These are phyloP conservation scores for Megacollybia marginata DNA, from an alignment of 768 basidiomycete species.

Conservation along the genomic window DNA sequence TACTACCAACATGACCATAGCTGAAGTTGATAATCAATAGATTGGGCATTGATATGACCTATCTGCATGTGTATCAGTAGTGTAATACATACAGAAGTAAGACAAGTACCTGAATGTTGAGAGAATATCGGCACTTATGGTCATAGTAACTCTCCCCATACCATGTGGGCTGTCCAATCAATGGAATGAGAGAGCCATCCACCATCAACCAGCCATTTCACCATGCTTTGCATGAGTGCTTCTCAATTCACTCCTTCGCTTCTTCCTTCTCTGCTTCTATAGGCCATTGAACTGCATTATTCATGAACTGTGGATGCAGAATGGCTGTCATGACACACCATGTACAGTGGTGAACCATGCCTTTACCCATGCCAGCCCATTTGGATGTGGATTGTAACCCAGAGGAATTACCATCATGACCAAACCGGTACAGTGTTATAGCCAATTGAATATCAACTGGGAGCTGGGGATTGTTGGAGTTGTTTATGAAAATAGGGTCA, in stretches of 20 bases:
- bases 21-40: slow-evolving; percentile 13
- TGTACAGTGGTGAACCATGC: slow-evolving; percentile 20
- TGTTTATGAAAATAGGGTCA: slow-evolving; percentile 7
- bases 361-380: slow-evolving; percentile 29
- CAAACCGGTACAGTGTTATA: slow-evolving; percentile 14
- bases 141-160: too few relatives aligned
- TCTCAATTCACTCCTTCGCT: slow-evolving; percentile 30
- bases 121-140: too few relatives aligned
- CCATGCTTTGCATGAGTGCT: slow-evolving; percentile 26
- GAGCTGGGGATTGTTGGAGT: slow-evolving; percentile 18
- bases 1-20: slow-evolving; percentile 1
- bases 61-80: slow-evolving; percentile 23
- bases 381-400: slow-evolving; percentile 20
- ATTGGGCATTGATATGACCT: slow-evolving; percentile 25
- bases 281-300: slow-evolving; percentile 18
- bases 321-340: slow-evolving; percentile 24
- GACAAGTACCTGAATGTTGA: slow-evolving; percentile 13
- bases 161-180: too few relatives aligned
- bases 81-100: slow-evolving; percentile 23
- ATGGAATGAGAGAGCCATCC: slow-evolving; percentile 31
- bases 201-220: slow-evolving; percentile 26
- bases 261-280: slow-evolving; percentile 24
- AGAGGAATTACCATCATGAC: slow-evolving; percentile 31
- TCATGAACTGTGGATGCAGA: slow-evolving; percentile 16
- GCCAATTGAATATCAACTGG: slow-evolving; percentile 23